phyloP scores from a whole-genome alignment of 129 eudicot genomes.

The Lonicera japonica region DNA sequence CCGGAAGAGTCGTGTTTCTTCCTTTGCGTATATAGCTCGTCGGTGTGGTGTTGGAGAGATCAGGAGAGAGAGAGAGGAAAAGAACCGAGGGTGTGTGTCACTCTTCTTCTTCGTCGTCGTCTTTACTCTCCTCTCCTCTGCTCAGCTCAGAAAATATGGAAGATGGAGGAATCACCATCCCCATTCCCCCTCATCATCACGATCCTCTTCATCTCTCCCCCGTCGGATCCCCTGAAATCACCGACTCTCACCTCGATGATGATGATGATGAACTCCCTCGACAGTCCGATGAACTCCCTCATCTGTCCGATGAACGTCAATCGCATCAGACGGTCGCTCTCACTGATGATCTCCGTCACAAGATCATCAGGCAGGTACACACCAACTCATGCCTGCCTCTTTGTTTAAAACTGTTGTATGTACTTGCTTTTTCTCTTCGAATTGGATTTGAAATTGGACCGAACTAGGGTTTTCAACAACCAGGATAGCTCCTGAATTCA shows the following conservation, averaged over 20 bases:
- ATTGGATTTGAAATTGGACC: not conserved
- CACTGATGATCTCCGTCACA: slow-evolving; percentile 38
- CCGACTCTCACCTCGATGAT: slow-evolving; percentile 17
- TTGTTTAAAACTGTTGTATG: not conserved
- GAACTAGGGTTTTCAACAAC: not conserved
- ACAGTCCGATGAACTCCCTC: slow-evolving; percentile 1
- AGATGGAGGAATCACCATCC: not conserved
- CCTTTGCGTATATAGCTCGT: too few relatives aligned
- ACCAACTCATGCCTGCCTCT: not conserved
- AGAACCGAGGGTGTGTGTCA: not conserved
- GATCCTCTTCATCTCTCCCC: slow-evolving; percentile 31
- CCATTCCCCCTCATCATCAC: slow-evolving; percentile 13
- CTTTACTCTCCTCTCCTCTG: not conserved
- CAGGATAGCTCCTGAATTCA: not conserved
- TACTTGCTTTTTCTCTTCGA: not conserved
- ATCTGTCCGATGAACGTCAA: slow-evolving; percentile 9
- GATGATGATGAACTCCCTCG: slow-evolving; percentile 10
- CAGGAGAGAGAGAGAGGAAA: not conserved
- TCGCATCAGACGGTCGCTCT: slow-evolving; percentile 14
- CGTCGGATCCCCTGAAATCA: slow-evolving; percentile 37
- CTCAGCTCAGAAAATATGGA: slow-evolving; percentile 41
- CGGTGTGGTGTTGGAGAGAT: slow-evolving; percentile 1
- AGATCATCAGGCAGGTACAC: slow-evolving; percentile 55
- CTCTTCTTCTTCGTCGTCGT: not conserved
- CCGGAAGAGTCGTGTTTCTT: too few relatives aligned